A percentile compares a stretch with the other conserved stretches of the same genome.
phyloP scores from a whole-genome alignment of 495 filamentous ascomycete species.

The Neurospora sublineolata region DNA sequence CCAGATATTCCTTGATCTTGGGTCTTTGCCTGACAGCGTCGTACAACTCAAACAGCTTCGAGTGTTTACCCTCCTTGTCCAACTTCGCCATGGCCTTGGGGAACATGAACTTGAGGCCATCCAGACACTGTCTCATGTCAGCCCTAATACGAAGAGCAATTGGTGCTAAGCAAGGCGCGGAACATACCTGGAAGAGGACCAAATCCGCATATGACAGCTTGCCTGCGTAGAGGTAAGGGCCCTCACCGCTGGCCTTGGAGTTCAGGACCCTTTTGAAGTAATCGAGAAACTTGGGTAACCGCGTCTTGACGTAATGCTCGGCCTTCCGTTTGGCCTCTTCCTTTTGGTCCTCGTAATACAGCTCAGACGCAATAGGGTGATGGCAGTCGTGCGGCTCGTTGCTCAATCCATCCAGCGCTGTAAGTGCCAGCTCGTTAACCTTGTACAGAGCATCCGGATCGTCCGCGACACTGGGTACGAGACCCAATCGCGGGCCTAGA shows the following conservation, averaged over 20 bases:
- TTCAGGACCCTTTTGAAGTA: conserved; percentile 53
- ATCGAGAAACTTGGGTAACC: conserved; percentile 53
- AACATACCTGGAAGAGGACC: conserved; percentile 51
- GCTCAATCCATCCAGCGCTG: conserved; percentile 51
- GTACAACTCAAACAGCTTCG: conserved; percentile 42
- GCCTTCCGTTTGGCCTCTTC: conserved; percentile 40
- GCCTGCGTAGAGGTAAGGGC: conserved; percentile 47
- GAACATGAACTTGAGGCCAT: conserved; percentile 48
- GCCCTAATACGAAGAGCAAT: not conserved
- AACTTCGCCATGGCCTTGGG: conserved; percentile 43
- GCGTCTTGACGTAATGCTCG: conserved; percentile 40
- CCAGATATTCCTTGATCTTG: conserved; percentile 48
- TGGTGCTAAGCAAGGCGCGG: not conserved
- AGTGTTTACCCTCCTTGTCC: conserved; percentile 36
- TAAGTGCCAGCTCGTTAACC: conserved; percentile 47
- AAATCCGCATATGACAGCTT: conserved; percentile 54
- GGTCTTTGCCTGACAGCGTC: conserved; percentile 41
- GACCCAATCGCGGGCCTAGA: conserved; percentile 41
- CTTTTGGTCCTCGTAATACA: conserved; percentile 62
- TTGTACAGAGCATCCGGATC: conserved; percentile 37
- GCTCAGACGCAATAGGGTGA: conserved; percentile 43
- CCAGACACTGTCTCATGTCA: conserved; percentile 24
- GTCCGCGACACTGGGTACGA: conserved; percentile 30
- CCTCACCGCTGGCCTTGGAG: conserved; percentile 40
- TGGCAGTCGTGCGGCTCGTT: conserved; percentile 59